Evolutionary conservation across 495 filamentous ascomycete species (phyloP).

Genomic region (Parachaetomium inaequale): DNA sequence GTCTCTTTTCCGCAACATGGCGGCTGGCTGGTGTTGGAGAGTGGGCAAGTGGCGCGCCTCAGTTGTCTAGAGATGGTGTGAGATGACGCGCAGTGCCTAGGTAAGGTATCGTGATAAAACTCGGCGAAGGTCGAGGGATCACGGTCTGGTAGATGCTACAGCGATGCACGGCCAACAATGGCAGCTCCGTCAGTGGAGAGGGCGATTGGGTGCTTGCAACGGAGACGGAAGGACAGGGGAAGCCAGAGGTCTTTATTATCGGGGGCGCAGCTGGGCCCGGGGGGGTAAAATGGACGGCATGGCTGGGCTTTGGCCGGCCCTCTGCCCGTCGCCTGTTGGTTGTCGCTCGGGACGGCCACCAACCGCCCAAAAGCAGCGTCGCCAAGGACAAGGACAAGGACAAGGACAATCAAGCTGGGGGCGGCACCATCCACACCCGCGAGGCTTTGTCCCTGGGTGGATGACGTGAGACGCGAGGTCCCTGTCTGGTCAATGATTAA

Average conservation of each 20-base stretch:
- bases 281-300: neutral
- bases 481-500: neutral
- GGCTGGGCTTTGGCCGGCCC: neutral
- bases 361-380: neutral
- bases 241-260: slow-evolving; percentile 12
- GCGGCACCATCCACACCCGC: neutral
- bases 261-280: slow-evolving; percentile 1
- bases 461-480: slow-evolving; percentile 7
- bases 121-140: neutral
- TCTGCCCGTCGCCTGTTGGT: neutral
- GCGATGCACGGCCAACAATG: neutral
- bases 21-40: slow-evolving; percentile 8
- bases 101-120: too few species aligned
- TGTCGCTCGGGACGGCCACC: neutral
- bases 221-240: neutral
- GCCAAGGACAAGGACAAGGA: slow-evolving; percentile 10
- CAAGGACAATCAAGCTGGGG: neutral
- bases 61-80: neutral
- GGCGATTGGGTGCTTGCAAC: slow-evolving; percentile 8
- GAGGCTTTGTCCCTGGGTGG: neutral
- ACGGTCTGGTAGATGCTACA: neutral
- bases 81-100: neutral
- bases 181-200: neutral
- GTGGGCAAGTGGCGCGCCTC: neutral
- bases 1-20: slow-evolving; percentile 50